Percentiles rank a stretch among this genome's conserved stretches.
Conservation (phyloP, 257 asterid genomes). For the Solanum bukasovii region DNA sequence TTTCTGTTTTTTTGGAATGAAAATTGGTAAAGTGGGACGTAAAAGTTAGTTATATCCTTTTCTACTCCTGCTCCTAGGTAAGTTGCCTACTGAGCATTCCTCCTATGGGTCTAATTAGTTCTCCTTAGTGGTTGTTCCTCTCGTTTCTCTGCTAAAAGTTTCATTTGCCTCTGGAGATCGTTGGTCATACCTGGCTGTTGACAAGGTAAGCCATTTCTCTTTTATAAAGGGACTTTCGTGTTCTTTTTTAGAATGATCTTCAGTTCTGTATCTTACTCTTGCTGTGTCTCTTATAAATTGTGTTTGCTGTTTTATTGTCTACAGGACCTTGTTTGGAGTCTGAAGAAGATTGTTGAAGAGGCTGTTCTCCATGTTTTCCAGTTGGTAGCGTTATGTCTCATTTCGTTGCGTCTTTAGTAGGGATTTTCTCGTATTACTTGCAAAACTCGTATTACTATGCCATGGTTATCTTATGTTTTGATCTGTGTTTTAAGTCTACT, state of each 20-base stretch:
- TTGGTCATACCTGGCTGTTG: constrained; percentile 36
- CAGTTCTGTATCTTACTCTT: not conserved
- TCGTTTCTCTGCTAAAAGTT: constrained; percentile 3
- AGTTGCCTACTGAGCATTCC: constrained; percentile 9
- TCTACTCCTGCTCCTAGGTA: not conserved
- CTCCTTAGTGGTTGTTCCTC: constrained; percentile 1
- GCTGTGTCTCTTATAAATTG: not conserved
- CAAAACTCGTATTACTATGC: not conserved
- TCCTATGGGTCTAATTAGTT: constrained; percentile 6
- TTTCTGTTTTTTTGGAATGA: constrained; percentile 66
- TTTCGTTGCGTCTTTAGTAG: not conserved
- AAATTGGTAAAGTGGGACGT: constrained; percentile 37
- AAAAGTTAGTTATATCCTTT: constrained; percentile 21
- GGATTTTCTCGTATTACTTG: not conserved
- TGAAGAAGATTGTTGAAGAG: not conserved
- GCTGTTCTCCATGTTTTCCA: not conserved
- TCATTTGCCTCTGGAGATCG: constrained; percentile 31
- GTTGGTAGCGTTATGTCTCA: not conserved
- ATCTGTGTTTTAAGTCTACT: not conserved
- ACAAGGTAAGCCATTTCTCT: constrained; percentile 10
- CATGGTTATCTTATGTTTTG: not conserved
- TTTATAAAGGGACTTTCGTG: not conserved
- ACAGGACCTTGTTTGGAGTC: not conserved
- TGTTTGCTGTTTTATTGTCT: not conserved
- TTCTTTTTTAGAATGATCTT: not conserved